Conservation (phyloP, 1,139 yeast genomes). For the Kurtzmaniella quercitrusa region DNA sequence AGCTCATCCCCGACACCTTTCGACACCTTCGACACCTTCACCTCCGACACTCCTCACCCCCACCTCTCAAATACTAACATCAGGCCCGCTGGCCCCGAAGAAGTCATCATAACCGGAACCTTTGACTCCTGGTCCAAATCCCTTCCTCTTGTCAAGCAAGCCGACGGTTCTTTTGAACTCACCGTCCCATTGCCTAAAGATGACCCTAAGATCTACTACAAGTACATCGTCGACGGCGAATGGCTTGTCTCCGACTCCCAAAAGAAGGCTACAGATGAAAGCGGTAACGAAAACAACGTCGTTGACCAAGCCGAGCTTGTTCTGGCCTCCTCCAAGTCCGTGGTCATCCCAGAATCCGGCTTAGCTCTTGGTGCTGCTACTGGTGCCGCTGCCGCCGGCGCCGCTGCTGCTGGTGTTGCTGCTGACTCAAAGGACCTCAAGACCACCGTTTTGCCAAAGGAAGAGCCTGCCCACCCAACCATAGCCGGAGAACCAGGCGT, state of each 20-base stretch:
- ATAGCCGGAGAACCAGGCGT: slow-evolving; percentile 60
- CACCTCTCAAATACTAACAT: slow-evolving; percentile 7
- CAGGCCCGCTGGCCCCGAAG: slow-evolving; percentile 74
- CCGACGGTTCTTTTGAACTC: slow-evolving; percentile 57
- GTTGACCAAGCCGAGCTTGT: slow-evolving; percentile 40
- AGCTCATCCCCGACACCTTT: too few relatives aligned
- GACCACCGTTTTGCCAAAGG: slow-evolving; percentile 55
- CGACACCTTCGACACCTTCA: too few relatives aligned
- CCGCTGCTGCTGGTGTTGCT: slow-evolving; percentile 7
- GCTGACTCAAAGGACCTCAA: slow-evolving; percentile 20
- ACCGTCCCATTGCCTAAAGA: slow-evolving; percentile 49
- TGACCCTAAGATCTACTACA: slow-evolving; percentile 48
- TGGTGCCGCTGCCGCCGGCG: slow-evolving; percentile 8
- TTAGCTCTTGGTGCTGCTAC: slow-evolving; percentile 24
- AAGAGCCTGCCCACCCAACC: slow-evolving; percentile 43
- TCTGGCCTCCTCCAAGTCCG: slow-evolving; percentile 21
- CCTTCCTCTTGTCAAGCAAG: slow-evolving; percentile 53
- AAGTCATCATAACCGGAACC: slow-evolving; percentile 71
- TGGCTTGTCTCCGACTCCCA: slow-evolving; percentile 54
- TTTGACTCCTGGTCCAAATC: slow-evolving; percentile 72
- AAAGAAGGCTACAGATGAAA: slow-evolving; percentile 40
- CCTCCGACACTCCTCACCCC: too few relatives aligned
- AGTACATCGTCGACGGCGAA: slow-evolving; percentile 71
- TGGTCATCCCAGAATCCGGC: slow-evolving; percentile 58
- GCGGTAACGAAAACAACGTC: slow-evolving; percentile 61